These are phyloP conservation scores for Yamadazyma pseudoaaseri DNA, from an alignment of 1,139 yeast species.

Conservation along the genomic window DNA sequence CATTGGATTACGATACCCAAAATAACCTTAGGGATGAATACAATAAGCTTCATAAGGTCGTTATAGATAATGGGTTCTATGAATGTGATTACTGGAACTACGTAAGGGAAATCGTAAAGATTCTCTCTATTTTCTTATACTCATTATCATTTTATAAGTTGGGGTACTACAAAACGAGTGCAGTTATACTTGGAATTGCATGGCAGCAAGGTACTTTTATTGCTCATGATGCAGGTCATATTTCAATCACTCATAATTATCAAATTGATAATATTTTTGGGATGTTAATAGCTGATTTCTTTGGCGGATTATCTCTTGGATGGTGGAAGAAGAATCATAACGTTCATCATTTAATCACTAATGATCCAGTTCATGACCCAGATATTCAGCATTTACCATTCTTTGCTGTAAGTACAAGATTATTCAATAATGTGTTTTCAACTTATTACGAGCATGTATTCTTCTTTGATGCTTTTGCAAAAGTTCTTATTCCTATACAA, in stretches of 20 bases:
- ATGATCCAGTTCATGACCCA: conserved; percentile 92
- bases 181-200: conserved; percentile 65
- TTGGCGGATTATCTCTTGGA: conserved; percentile 87
- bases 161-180: conserved; percentile 53
- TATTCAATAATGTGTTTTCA: conserved; percentile 68
- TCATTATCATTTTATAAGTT: conserved; percentile 50
- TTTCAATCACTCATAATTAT: conserved; percentile 77
- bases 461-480: conserved; percentile 67
- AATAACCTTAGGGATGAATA: conserved; percentile 54
- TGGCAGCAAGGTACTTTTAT: conserved; percentile 92
- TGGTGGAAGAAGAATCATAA: conserved; percentile 97
- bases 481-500: conserved; percentile 59
- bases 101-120: conserved; percentile 62
- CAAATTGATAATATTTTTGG: conserved; percentile 78
- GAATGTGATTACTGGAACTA: conserved; percentile 74
- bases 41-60: conserved; percentile 54
- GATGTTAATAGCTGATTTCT: conserved; percentile 67
- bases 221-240: conserved; percentile 90
- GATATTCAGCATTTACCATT: conserved; percentile 92
- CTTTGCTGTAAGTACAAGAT: conserved; percentile 76
- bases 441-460: conserved; percentile 72
- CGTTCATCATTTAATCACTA: conserved; percentile 84
- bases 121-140: conserved; percentile 49
- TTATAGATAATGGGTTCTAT: conserved; percentile 61
- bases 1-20: conserved; percentile 70